A percentile compares a stretch with the other conserved stretches of the same genome.
phyloP scores from a whole-genome alignment of 352 stramenopile genomes.

The Blastocystis sp. region DNA sequence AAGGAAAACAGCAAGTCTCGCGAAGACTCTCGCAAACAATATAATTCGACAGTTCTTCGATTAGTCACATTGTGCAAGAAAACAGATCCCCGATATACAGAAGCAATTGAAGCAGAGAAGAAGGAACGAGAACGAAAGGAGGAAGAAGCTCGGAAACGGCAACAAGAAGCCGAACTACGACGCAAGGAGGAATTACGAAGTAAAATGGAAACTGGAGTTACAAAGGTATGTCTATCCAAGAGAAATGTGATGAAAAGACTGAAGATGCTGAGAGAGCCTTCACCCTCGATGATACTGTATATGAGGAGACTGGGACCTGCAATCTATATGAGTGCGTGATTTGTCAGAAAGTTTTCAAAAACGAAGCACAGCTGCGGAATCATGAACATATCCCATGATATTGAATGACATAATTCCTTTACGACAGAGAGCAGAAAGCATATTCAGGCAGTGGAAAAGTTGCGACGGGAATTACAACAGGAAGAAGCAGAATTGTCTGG shows the following conservation, averaged over 20 bases:
- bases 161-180: conserved; percentile 23
- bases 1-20: conserved; percentile 80
- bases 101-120: conserved; percentile 73
- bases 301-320: conserved; percentile 66
- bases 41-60: conserved; percentile 76
- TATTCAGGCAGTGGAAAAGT: conserved; percentile 59
- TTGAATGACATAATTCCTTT: not conserved
- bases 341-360: conserved; percentile 83
- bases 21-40: conserved; percentile 74
- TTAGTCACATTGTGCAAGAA: conserved; percentile 78
- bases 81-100: conserved; percentile 77
- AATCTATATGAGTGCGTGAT: conserved; percentile 76
- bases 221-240: conserved; percentile 73
- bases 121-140: conserved; percentile 69
- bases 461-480: conserved; percentile 64
- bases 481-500: not conserved
- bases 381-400: conserved; percentile 76
- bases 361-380: conserved; percentile 78
- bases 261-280: conserved; percentile 31
- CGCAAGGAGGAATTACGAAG: conserved; percentile 57
- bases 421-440: conserved; percentile 69
- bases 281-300: conserved; percentile 69
- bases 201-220: conserved; percentile 71
- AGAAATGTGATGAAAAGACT: conserved; percentile 71
- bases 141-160: conserved; percentile 6